phyloP scores from a whole-genome alignment of 2,329 filamentous ascomycete species.

The Trichothecium sympodiale region DNA sequence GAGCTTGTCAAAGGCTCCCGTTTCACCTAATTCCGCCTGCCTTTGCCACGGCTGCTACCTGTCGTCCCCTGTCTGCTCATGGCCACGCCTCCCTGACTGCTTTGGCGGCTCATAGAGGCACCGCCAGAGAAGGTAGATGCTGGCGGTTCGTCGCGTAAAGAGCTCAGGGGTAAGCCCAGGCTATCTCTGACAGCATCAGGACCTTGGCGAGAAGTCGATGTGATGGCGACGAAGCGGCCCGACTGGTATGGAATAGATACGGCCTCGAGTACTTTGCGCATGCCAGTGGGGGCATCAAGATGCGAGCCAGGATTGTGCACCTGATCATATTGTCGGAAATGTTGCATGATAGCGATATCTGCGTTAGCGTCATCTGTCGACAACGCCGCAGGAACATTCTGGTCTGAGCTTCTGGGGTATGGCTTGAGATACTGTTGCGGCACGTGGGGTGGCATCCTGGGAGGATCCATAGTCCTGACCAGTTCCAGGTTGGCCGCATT shows the following conservation, averaged over 20 bases:
- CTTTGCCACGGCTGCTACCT: slow-evolving; percentile 37
- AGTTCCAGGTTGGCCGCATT: slow-evolving; percentile 47
- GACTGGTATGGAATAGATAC: slow-evolving; percentile 37
- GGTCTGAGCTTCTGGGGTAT: slow-evolving; percentile 40
- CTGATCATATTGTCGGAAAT: slow-evolving; percentile 44
- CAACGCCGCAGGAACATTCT: slow-evolving; percentile 42
- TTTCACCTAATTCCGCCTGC: slow-evolving; percentile 19
- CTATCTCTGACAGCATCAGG: slow-evolving; percentile 38
- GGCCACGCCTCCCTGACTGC: slow-evolving; percentile 40
- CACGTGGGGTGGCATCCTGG: slow-evolving; percentile 46
- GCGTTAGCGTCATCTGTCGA: slow-evolving; percentile 39
- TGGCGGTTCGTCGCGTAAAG: slow-evolving; percentile 26
- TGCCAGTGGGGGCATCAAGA: slow-evolving; percentile 41
- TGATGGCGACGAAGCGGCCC: slow-evolving; percentile 37
- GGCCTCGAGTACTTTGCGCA: slow-evolving; percentile 44
- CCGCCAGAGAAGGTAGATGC: slow-evolving; percentile 14
- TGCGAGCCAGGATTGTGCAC: slow-evolving; percentile 42
- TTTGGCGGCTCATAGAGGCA: slow-evolving; percentile 44
- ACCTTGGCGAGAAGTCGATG: slow-evolving; percentile 31
- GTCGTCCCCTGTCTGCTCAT: slow-evolving; percentile 45
- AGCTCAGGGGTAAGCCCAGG: slow-evolving; percentile 36
- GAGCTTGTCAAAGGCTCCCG: slow-evolving; percentile 2
- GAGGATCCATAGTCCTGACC: slow-evolving; percentile 40
- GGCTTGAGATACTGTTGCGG: slow-evolving; percentile 49
- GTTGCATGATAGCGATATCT: slow-evolving; percentile 47